Conservation (phyloP, 768 basidiomycete species). For the Collybia nuda region DNA sequence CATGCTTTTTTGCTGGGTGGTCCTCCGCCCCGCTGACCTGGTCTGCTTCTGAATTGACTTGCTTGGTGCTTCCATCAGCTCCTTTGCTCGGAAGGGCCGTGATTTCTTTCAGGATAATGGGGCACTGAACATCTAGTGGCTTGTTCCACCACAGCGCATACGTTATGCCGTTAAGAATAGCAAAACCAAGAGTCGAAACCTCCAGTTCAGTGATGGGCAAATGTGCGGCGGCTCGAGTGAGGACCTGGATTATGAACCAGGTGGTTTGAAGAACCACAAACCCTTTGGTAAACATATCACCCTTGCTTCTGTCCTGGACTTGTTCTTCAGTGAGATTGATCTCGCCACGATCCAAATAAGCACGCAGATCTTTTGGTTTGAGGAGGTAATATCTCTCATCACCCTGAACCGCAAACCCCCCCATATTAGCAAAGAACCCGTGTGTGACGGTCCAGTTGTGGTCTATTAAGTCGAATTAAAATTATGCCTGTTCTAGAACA, state of each 20-base stretch:
- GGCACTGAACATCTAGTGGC: constrained; percentile 22
- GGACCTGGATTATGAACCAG: constrained; percentile 30
- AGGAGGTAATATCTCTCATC: neutral
- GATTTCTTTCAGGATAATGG: constrained; percentile 13
- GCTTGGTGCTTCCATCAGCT: no score
- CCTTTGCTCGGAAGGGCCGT: no score
- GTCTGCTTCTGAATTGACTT: no score
- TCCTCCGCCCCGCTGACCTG: no score
- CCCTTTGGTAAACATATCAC: constrained; percentile 20
- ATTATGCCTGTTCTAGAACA: neutral
- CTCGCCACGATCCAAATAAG: neutral
- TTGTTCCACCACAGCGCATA: constrained; percentile 36
- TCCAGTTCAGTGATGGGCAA: constrained; percentile 29
- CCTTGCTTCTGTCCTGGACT: constrained; percentile 25
- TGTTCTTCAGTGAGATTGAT: constrained; percentile 14
- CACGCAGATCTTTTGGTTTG: neutral
- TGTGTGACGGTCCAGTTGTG: constrained; percentile 20
- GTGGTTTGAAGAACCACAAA: constrained; percentile 22
- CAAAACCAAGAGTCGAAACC: constrained; percentile 26
- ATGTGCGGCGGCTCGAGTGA: constrained; percentile 16
- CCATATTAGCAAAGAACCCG: constrained; percentile 25
- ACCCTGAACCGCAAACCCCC: constrained; percentile 19
- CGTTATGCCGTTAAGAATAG: constrained; percentile 21
- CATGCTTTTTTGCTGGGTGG: no score
- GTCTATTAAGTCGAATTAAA: constrained; percentile 3